Evolutionary conservation across 768 basidiomycete genomes (phyloP).

Genomic region (Mycena rosella): DNA sequence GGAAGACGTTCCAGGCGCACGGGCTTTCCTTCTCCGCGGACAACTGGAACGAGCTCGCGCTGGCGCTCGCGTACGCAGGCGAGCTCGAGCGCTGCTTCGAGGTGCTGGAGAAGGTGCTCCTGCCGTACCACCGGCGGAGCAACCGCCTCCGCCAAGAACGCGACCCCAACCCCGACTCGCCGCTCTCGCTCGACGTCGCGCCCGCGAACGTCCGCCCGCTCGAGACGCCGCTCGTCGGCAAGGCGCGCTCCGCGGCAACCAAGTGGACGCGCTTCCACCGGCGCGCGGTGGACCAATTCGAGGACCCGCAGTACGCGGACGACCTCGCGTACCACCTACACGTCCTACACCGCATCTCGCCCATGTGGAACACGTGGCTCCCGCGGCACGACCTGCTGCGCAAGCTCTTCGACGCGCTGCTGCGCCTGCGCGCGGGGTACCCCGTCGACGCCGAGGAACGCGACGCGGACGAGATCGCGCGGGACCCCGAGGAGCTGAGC

Average conservation of each 20-base stretch:
- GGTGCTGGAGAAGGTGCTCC: conserved; percentile 80
- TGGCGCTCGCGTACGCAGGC: conserved; percentile 83
- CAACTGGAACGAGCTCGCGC: conserved; percentile 91
- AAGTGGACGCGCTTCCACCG: conserved; percentile 32
- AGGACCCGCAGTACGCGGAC: conserved; percentile 37
- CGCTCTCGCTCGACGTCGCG: conserved; percentile 55
- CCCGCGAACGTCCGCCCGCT: conserved; percentile 32
- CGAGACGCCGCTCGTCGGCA: conserved; percentile 23
- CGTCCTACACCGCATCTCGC: conserved; percentile 72
- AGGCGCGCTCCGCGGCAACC: conserved; percentile 34
- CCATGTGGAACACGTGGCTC: conserved; percentile 74
- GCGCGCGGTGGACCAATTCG: conserved; percentile 23
- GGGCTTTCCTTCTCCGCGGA: conserved; percentile 88
- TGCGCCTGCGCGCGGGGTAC: conserved; percentile 64
- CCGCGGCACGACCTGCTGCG: conserved; percentile 67
- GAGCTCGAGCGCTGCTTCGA: conserved; percentile 88
- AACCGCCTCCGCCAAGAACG: conserved; percentile 40
- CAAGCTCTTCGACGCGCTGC: conserved; percentile 60
- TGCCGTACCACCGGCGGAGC: conserved; percentile 64
- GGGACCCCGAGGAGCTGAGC: conserved; percentile 36
- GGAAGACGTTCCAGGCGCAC: conserved; percentile 70
- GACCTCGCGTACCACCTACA: conserved; percentile 73
- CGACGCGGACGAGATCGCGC: conserved; percentile 38
- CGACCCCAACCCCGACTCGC: conserved; percentile 51
- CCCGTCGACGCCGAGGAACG: conserved; percentile 53